These are phyloP conservation scores for Trypanosoma avium DNA, from an alignment of 208 protist genomes.

Conservation along the genomic window DNA sequence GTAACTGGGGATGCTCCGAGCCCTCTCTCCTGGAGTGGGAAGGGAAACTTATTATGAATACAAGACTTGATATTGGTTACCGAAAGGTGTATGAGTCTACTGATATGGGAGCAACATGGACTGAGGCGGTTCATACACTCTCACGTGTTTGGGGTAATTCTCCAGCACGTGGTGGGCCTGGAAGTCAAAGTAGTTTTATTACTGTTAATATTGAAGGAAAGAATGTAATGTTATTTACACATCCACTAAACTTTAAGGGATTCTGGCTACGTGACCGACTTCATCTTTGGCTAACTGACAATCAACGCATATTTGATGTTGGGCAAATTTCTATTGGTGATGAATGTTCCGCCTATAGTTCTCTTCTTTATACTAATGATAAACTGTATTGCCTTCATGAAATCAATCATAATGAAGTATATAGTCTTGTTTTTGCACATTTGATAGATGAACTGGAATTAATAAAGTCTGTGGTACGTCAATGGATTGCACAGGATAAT, in stretches of 20 bases:
- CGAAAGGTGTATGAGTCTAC: slow-evolving; percentile 15
- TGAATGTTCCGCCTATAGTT: slow-evolving; percentile 16
- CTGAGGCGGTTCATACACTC: slow-evolving; percentile 2
- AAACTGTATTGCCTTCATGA: slow-evolving; percentile 15
- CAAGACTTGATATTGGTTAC: neutral
- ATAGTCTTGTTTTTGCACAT: slow-evolving; percentile 9
- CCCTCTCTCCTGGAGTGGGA: slow-evolving; percentile 7
- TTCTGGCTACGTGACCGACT: slow-evolving; percentile 2
- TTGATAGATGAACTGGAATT: slow-evolving; percentile 1
- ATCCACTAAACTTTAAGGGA: slow-evolving; percentile 16
- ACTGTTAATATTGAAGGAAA: slow-evolving; percentile 11
- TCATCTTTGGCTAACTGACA: slow-evolving; percentile 19
- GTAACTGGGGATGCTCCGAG: neutral
- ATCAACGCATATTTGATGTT: slow-evolving; percentile 16
- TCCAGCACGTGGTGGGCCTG: neutral
- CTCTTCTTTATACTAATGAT: neutral
- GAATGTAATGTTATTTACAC: slow-evolving; percentile 15
- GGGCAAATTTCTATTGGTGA: slow-evolving; percentile 13
- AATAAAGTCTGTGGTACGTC: slow-evolving; percentile 3
- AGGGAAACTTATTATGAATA: slow-evolving; percentile 14
- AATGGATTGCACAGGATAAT: slow-evolving; percentile 8
- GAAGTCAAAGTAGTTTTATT: slow-evolving; percentile 11
- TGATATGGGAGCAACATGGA: slow-evolving; percentile 18
- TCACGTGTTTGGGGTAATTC: slow-evolving; percentile 22
- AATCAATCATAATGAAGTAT: neutral